Evolutionary conservation across 2,329 filamentous ascomycete genomes (phyloP).

Genomic region (Cytospora mali): DNA sequence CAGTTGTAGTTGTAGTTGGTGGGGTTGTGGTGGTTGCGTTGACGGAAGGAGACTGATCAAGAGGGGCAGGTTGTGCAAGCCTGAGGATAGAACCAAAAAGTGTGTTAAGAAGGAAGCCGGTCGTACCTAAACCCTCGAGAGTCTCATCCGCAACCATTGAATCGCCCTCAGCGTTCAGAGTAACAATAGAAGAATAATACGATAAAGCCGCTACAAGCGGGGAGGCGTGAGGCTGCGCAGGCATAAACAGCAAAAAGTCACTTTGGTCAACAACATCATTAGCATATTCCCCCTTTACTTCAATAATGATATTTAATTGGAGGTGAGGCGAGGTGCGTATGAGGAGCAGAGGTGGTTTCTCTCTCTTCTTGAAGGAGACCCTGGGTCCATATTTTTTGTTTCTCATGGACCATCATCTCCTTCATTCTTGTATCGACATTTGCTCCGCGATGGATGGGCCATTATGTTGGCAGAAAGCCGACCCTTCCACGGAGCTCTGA

Average conservation of each 20-base stretch:
- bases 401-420: neutral
- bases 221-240: constrained; percentile 57
- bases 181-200: constrained; percentile 88
- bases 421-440: too few relatives aligned
- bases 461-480: neutral
- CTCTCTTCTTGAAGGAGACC: neutral
- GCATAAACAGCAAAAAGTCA: constrained; percentile 92
- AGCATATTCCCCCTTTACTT: constrained; percentile 2
- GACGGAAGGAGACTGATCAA: constrained; percentile 26
- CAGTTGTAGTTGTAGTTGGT: neutral
- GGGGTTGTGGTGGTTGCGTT: constrained; percentile 16
- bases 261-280: constrained; percentile 46
- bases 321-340: neutral
- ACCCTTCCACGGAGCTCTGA: neutral
- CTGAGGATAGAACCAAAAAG: constrained; percentile 77
- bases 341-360: neutral
- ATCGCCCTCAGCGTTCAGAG: constrained; percentile 91
- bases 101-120: constrained; percentile 68
- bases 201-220: constrained; percentile 82
- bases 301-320: too few relatives aligned
- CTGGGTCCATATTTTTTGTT: neutral
- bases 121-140: constrained; percentile 92
- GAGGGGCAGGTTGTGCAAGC: constrained; percentile 51
- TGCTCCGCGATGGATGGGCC: too few relatives aligned
- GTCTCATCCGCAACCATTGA: constrained; percentile 89